phyloP scores from a whole-genome alignment of 2,329 filamentous ascomycete genomes.

The Xylaria sp. region DNA sequence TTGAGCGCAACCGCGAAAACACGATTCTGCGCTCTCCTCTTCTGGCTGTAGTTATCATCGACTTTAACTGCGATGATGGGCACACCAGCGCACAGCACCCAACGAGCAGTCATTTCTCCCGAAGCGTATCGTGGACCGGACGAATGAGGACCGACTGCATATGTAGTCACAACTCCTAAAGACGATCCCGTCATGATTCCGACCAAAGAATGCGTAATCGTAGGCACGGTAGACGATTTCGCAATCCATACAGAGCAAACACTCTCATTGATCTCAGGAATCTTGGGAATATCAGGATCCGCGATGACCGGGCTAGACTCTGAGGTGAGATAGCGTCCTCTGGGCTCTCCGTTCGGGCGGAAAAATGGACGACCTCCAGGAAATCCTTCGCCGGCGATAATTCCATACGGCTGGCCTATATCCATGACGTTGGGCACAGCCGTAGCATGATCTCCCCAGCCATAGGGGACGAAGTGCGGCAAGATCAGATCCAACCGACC shows the following conservation, averaged over 20 bases:
- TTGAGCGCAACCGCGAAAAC: constrained; percentile 94
- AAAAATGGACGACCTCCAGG: constrained; percentile 79
- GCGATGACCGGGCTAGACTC: constrained; percentile 57
- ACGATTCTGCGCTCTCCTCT: constrained; percentile 62
- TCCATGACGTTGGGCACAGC: constrained; percentile 85
- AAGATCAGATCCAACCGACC: constrained; percentile 73
- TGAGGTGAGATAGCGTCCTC: constrained; percentile 66
- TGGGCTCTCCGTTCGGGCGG: constrained; percentile 66
- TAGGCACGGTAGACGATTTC: constrained; percentile 68
- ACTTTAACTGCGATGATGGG: constrained; percentile 80
- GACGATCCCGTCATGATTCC: constrained; percentile 82
- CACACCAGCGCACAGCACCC: constrained; percentile 87
- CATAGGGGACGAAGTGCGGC: constrained; percentile 68
- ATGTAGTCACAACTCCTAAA: constrained; percentile 74
- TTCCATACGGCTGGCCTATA: constrained; percentile 77
- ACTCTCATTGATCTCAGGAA: constrained; percentile 64
- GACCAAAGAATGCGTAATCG: constrained; percentile 68
- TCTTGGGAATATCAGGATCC: constrained; percentile 68
- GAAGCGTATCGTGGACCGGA: constrained; percentile 59
- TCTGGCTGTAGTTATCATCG: constrained; percentile 73
- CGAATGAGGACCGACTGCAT: constrained; percentile 61
- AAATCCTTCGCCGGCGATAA: constrained; percentile 79
- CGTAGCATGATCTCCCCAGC: constrained; percentile 71
- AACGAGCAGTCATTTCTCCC: constrained; percentile 79
- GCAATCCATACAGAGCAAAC: constrained; percentile 84